A percentile compares a stretch with the other conserved stretches of the same genome.
Evolutionary conservation across 139 green algal species (phyloP).

Genomic region (Auxenochlorella pyrenoidosa): DNA sequence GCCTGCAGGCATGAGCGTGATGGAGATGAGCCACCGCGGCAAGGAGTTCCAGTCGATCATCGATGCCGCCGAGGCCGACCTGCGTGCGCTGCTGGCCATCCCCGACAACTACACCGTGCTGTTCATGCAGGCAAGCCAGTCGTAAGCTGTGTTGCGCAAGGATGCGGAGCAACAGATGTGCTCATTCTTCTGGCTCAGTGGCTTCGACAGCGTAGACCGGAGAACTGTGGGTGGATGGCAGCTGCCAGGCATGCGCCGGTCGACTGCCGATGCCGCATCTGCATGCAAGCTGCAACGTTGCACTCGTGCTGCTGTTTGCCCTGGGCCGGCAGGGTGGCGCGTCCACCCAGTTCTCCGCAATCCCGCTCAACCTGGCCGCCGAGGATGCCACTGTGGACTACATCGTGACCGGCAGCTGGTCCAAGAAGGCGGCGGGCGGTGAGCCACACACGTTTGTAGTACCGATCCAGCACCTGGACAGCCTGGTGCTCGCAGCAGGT

Average conservation of each 20-base stretch:
- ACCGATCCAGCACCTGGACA: too few species aligned
- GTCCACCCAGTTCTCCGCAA: conserved; percentile 92
- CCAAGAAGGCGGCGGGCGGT: conserved; percentile 86
- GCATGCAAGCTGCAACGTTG: conserved; percentile 17
- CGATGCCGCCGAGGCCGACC: conserved; percentile 91
- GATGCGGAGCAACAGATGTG: background rate
- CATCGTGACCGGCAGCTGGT: conserved; percentile 94
- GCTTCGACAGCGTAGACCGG: too few species aligned
- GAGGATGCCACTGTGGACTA: conserved; percentile 88
- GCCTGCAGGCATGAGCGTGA: conserved; percentile 91
- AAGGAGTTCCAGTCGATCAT: conserved; percentile 96
- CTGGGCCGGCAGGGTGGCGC: conserved; percentile 84
- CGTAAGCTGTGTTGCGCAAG: background rate
- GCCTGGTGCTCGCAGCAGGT: background rate
- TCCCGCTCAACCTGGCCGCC: conserved; percentile 92
- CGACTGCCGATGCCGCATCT: too few species aligned
- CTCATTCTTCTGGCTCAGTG: too few species aligned
- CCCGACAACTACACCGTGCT: conserved; percentile 96
- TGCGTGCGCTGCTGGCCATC: conserved; percentile 92
- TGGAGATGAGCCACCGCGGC: conserved; percentile 99
- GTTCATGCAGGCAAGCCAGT: conserved; percentile 76
- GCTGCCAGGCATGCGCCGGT: too few species aligned
- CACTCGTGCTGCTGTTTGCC: conserved; percentile 93
- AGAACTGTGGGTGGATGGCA: too few species aligned
- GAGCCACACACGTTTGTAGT: background rate